Evolutionary conservation across 805 yeast genomes (phyloP).

Genomic region (Zygosaccharomyces bailii): DNA sequence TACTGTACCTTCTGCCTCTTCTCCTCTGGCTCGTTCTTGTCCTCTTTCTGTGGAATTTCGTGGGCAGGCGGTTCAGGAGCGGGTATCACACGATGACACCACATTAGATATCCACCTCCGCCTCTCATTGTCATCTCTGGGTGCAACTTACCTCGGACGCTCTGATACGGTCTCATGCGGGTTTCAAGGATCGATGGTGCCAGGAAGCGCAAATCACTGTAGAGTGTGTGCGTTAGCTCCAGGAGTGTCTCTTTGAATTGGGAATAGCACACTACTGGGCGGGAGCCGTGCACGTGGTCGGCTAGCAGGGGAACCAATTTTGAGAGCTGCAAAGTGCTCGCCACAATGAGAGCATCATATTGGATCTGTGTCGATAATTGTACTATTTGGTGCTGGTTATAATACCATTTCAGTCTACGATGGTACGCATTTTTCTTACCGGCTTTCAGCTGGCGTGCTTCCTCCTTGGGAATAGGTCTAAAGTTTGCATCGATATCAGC

Average conservation of each 20-base stretch:
- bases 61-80: constrained; percentile 22
- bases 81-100: constrained; percentile 78
- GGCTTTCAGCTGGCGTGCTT: constrained; percentile 53
- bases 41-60: constrained; percentile 3
- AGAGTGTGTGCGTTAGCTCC: constrained; percentile 62
- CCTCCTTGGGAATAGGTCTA: constrained; percentile 43
- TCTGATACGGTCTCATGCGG: constrained; percentile 81
- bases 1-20: constrained; percentile 11
- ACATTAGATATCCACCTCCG: constrained; percentile 83
- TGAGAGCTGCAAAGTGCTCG: constrained; percentile 67
- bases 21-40: constrained; percentile 1
- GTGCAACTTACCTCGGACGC: constrained; percentile 89
- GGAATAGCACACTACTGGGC: constrained; percentile 79
- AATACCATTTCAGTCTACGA: constrained; percentile 54
- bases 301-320: constrained; percentile 60
- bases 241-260: constrained; percentile 78
- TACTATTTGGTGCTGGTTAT: constrained; percentile 41
- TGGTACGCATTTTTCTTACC: constrained; percentile 62
- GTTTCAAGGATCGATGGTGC: constrained; percentile 84
- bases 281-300: constrained; percentile 71
- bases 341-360: constrained; percentile 74
- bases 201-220: constrained; percentile 63
- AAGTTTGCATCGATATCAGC: constrained; percentile 45
- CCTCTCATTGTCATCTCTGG: constrained; percentile 93
- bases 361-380: constrained; percentile 48